Evolutionary conservation across 805 yeast genomes (phyloP), one percentile per base, ranked within the genome.

Genomic region (Metschnikowia borealis): DNA sequence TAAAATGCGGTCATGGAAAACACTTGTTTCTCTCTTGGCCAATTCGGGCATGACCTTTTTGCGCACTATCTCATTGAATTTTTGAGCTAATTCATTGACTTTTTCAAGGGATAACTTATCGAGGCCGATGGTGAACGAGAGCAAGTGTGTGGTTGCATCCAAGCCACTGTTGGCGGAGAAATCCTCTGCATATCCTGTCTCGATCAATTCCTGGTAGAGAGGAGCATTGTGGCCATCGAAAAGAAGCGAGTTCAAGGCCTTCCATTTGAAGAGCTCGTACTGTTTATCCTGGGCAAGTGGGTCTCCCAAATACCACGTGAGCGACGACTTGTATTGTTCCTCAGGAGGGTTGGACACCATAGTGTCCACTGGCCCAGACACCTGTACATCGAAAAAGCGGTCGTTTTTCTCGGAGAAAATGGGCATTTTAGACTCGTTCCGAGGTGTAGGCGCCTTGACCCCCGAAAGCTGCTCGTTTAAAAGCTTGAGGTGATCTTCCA

Each of bases 221-320:
- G 96, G 92, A 5, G 98, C 85, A 11, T 94, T 86, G 62, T 92
- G 98, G 2, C 98, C 98, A 63, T 89, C 96, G 56, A 85, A 80
- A 33, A 94, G 71, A 47, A 94, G 70, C 21, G 84, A 79, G 18
- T 87, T 81, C 44, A 90, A 69, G 8, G 90, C 71, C 50, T 84
- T 85, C 76, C 90, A 73, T 41, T 86, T 75, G 64, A 91, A 87
- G 0, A 89, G 73, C 47, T 83, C 85, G 60, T 87, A 85, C 8
- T 78, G 74, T 44, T 59, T 63, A 2, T 48, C 23, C 58, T 86
- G 84, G 5, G 72, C 74, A 10, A 74, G 62, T 2, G 97, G 89
- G 15, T 77, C 69, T 6, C 96, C 96, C 54, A 87, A 81, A 54
- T 81, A 74, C 98, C 98, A 94, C 1, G 98, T 89, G 52, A 94